Base-by-base conservation (phyloP, 2,329 filamentous ascomycete genomes). In the Trichophyton equinum region DNA sequence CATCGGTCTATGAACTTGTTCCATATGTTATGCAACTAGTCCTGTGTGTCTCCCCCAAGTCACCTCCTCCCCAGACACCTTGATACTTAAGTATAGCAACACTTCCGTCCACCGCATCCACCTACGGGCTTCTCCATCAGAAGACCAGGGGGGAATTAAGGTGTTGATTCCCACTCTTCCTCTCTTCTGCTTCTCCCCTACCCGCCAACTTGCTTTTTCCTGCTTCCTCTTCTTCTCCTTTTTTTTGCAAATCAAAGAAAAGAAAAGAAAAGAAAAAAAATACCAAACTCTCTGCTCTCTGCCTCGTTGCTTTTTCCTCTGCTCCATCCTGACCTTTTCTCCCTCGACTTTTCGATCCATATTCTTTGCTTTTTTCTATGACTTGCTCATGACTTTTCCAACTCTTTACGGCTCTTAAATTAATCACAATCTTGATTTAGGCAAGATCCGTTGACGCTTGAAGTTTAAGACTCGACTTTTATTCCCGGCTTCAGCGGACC, bases 391-490 rank as follows among this genome's bases (percentile, higher is more conserved):
- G 55, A 57, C 33, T 44, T 25, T 44, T 57, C 55, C 55, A 57
- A 57, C 55, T 36, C 22, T 57, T 57, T 57, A 42, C 55, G 55
- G 55, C 55, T 57, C 55, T 57, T 57, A 42, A 57, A 57, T 57
- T 57, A 57, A 57, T 44, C 55, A 42, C 55, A 57, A 57, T 44
- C 55, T 57, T 57, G 55, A 57, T 57, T 57, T 57, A 57, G 55
- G 40, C 55, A 57, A 57, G 55, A 40, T 57, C 55, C 55, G 55
- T 57, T 42, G 55, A 33, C 55, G 55, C 33, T 57, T 57, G 33
- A 44, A 57, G 36, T 33, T 42, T 57, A 57, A 49, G 33, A 59
- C 44, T 59, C 57, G 57, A 46, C 57, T 18, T 57, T 47, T 59
- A 40, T 59, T 59, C 57, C 57, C 42, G 57, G 44, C 55, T 57